Evolutionary conservation across 495 filamentous ascomycete genomes (phyloP), one percentile per base, ranked within the genome.

Genomic region (Xylaria castorea): DNA sequence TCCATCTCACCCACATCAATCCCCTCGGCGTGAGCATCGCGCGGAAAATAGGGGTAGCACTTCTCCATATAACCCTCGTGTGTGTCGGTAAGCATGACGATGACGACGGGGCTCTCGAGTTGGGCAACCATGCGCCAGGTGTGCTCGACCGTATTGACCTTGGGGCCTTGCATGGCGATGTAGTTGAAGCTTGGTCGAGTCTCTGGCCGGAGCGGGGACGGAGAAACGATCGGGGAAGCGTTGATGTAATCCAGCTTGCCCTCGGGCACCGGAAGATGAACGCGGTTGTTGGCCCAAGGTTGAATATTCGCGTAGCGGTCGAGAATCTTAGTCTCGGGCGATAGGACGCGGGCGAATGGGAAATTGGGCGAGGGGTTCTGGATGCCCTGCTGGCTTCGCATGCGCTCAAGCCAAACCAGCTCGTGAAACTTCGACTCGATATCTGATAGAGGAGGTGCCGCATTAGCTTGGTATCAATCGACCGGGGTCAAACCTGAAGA

Each of bases 101-200:
- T 92, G 30, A 99, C 94, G 2, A 89, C 93, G 0, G 93, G 91
- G 46, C 90, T 90, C 30, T 86, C 81, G 82, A 98, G 94, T 70
- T 97, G 91, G 81, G 93, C 93, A 36, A 97, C 85, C 96, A 99
- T 99, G 74, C 96, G 93, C 94, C 95, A 99, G 55, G 97, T 92
- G 77, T 97, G 93, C 73, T 90, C 87, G 48, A 90, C 84, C 5
- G 87, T 89, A 8, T 87, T 85, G 73, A 86, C 80, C 80, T 95
- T 98, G 1, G 96, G 96, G 11, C 95, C 95, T 87, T 97, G 83
- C 80, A 89, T 89, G 70, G 86, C 87, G 68, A 89, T 88, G 75
- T 88, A 89, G 34, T 82, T 83, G 70, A 82, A 78, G 8, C 77
- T 66, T 51, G 82, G 83, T 30, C 72, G 76, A 34, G 71, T 46